Conservation (phyloP, 768 basidiomycete genomes). For the Cyathus striatus region DNA sequence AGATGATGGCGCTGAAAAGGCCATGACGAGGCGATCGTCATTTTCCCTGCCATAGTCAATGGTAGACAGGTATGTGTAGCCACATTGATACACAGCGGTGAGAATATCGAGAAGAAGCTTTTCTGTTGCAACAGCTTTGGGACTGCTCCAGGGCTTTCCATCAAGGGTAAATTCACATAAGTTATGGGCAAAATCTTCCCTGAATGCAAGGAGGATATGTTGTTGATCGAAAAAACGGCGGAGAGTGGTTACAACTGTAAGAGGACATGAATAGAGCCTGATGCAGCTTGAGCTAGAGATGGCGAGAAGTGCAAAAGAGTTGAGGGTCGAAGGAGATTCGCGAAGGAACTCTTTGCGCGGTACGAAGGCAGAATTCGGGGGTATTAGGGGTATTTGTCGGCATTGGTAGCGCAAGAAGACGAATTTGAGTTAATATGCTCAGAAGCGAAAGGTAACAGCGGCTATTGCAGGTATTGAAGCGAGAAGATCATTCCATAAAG, state of each 20-base stretch:
- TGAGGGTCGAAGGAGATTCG: slow-evolving; percentile 44
- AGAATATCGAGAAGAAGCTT: slow-evolving; percentile 67
- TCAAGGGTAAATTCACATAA: slow-evolving; percentile 64
- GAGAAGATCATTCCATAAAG: no score
- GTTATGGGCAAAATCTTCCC: slow-evolving; percentile 53
- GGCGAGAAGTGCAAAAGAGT: slow-evolving; percentile 67
- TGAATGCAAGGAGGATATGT: slow-evolving; percentile 34
- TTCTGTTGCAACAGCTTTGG: slow-evolving; percentile 63
- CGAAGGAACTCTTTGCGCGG: slow-evolving; percentile 73
- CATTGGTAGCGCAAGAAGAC: not conserved
- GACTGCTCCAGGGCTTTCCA: slow-evolving; percentile 68
- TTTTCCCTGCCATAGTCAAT: slow-evolving; percentile 75
- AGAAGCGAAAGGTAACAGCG: not conserved
- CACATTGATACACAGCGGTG: slow-evolving; percentile 54
- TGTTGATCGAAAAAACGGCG: slow-evolving; percentile 51
- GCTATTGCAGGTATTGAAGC: no score
- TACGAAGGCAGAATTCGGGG: slow-evolving; percentile 47
- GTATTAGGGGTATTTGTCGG: not conserved
- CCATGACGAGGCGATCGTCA: slow-evolving; percentile 67
- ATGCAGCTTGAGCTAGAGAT: slow-evolving; percentile 59
- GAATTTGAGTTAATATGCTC: not conserved
- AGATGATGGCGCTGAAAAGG: slow-evolving; percentile 55
- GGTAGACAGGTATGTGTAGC: slow-evolving; percentile 59
- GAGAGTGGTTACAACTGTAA: slow-evolving; percentile 44
- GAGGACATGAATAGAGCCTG: slow-evolving; percentile 67